These are phyloP conservation scores for Butyriboletus loyo DNA, from an alignment of 768 basidiomycete genomes.

Conservation along the genomic window DNA sequence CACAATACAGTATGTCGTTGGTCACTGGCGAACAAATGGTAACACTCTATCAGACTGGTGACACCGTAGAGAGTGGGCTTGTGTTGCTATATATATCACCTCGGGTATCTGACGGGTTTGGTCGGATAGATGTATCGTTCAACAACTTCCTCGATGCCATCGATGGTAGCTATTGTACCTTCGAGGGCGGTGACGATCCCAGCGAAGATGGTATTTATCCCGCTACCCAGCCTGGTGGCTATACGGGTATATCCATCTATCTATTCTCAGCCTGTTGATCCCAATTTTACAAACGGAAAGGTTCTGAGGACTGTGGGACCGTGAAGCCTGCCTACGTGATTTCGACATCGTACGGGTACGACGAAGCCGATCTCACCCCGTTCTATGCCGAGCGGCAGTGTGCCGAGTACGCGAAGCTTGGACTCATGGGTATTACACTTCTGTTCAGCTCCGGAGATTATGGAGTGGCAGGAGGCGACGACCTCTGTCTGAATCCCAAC, in stretches of 20 bases:
- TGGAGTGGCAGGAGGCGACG: conserved; percentile 30
- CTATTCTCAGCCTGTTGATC: background rate
- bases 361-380: conserved; percentile 36
- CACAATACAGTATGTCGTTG: conserved; percentile 32
- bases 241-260: conserved; percentile 12
- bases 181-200: conserved; percentile 35
- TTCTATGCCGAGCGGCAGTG: conserved; percentile 43
- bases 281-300: conserved; percentile 6
- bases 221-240: conserved; percentile 16
- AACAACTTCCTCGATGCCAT: conserved; percentile 40
- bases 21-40: conserved; percentile 29
- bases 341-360: conserved; percentile 41
- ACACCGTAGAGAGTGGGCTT: conserved; percentile 20
- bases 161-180: conserved; percentile 37
- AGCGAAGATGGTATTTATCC: conserved; percentile 28
- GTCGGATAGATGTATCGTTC: conserved; percentile 30
- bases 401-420: conserved; percentile 45
- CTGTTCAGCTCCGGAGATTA: conserved; percentile 33
- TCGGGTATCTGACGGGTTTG: background rate
- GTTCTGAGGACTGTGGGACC: conserved; percentile 35
- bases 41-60: conserved; percentile 35
- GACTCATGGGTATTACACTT: conserved; percentile 36
- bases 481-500: conserved; percentile 32
- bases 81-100: background rate
- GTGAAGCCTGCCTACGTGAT: conserved; percentile 39